phyloP scores from a whole-genome alignment of 495 filamentous ascomycete genomes.

The Ramalina peruviana region DNA sequence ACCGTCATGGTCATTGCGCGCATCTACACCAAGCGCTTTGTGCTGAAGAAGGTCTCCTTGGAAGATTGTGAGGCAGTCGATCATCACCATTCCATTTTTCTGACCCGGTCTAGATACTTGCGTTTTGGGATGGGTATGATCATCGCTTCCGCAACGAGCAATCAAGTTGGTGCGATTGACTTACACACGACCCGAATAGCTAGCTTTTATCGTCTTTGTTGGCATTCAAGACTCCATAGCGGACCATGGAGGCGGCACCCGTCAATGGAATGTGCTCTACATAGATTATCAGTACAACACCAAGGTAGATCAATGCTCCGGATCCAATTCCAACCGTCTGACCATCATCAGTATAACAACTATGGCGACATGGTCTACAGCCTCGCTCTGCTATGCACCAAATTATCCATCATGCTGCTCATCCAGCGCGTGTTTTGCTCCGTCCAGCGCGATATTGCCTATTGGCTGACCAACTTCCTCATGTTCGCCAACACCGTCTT shows the following conservation, averaged over 20 bases:
- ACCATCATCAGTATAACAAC: conserved; percentile 8
- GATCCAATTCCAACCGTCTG: not conserved
- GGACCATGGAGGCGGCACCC: conserved; percentile 7
- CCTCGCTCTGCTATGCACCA: conserved; percentile 3
- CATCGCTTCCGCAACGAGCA: not conserved
- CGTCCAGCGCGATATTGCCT: conserved; percentile 5
- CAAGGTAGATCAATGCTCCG: not conserved
- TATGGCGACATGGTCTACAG: conserved; percentile 8
- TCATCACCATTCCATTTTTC: not conserved
- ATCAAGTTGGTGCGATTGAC: not conserved
- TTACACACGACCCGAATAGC: not conserved
- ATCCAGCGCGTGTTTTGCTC: conserved; percentile 15
- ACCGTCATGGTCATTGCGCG: conserved; percentile 5
- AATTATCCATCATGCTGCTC: conserved; percentile 13
- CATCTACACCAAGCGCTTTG: conserved; percentile 9
- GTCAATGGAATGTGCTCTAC: conserved; percentile 12
- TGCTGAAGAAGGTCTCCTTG: conserved; percentile 8
- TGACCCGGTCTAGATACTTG: conserved; percentile 7
- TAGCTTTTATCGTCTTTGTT: not conserved
- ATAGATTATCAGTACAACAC: not conserved
- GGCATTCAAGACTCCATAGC: not conserved
- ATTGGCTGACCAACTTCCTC: conserved; percentile 5
- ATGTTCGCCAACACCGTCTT: conserved; percentile 9
- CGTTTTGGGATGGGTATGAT: conserved; percentile 3
- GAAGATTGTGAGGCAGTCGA: conserved; percentile 13